phyloP scores from a whole-genome alignment of 2,329 filamentous ascomycete genomes.

The Beauveria sp. region DNA sequence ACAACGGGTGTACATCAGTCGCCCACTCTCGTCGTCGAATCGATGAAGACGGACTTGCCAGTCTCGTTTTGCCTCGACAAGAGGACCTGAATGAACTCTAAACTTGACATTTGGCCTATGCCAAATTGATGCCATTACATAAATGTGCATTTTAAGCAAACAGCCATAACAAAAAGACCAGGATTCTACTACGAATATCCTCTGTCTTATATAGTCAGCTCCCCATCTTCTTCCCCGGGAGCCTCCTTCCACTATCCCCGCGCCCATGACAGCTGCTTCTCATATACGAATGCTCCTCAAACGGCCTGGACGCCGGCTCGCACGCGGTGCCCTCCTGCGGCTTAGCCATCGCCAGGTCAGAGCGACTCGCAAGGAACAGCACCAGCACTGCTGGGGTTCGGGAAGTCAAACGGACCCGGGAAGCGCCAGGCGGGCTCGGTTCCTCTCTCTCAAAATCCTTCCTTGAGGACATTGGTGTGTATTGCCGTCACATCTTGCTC shows the following conservation, averaged over 20 bases:
- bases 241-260: neutral
- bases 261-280: neutral
- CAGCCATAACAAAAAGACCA: no score
- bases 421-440: slow-evolving; percentile 26
- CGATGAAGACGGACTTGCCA: no score
- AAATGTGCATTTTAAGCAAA: no score
- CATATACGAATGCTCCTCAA: neutral
- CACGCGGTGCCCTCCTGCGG: slow-evolving; percentile 16
- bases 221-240: neutral
- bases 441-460: neutral
- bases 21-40: no score
- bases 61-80: no score
- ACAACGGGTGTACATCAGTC: no score
- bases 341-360: slow-evolving; percentile 32
- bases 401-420: slow-evolving; percentile 16
- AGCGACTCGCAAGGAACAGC: slow-evolving; percentile 28
- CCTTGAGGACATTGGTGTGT: no score
- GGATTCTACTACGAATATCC: no score
- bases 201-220: no score
- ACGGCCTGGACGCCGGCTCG: slow-evolving; percentile 17
- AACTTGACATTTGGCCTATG: no score
- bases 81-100: no score
- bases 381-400: slow-evolving; percentile 26
- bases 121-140: no score
- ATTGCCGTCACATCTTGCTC: neutral